Base-by-base conservation (phyloP, 1,284 basidiomycete genomes). In the Tilletia walkeri region DNA sequence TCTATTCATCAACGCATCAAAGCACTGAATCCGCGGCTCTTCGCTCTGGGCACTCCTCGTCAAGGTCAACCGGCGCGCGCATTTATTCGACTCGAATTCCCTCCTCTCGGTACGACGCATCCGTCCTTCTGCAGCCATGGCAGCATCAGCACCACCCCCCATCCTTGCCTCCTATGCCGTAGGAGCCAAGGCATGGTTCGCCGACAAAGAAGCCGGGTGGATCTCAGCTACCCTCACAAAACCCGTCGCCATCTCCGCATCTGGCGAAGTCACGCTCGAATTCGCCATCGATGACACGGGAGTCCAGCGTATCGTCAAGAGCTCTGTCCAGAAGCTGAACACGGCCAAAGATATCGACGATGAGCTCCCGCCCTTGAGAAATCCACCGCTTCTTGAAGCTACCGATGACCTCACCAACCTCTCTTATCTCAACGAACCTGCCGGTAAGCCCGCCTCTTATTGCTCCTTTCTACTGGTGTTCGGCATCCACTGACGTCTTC, bases 151-250 rank as follows among this genome's bases (percentile, higher is more conserved):
- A 14, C 30, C 59, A 36, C 30, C 67, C 47, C 39, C 49, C 49
- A 47, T 73, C 36, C 76, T 83, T 38, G 73, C 74, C 12, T 77
- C 82, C 39, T 86, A 85, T 67, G 75, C 80, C 65, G 75, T 78
- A 63, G 84, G 84, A 66, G 85, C 85, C 20, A 80, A 84, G 56
- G 82, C 84, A 59, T 87, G 86, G 93, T 93, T 94, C 83, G 88
- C 92, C 77, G 93, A 95, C 87, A 94, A 92, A 85, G 93, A 94
- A 76, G 89, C 90, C 73, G 93, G 93, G 75, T 95, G 93, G 93
- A 88, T 95, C 81, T 92, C 91, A 70, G 94, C 91, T 72, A 92
- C 94, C 83, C 91, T 95, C 76, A 86, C 87, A 68, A 87, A 88
- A 36, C 75, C 78, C 24, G 68, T 71, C 30, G 48, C 72, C n/a